These are phyloP conservation scores for Russula dissimulans DNA, from an alignment of 768 basidiomycete species.

Conservation along the genomic window DNA sequence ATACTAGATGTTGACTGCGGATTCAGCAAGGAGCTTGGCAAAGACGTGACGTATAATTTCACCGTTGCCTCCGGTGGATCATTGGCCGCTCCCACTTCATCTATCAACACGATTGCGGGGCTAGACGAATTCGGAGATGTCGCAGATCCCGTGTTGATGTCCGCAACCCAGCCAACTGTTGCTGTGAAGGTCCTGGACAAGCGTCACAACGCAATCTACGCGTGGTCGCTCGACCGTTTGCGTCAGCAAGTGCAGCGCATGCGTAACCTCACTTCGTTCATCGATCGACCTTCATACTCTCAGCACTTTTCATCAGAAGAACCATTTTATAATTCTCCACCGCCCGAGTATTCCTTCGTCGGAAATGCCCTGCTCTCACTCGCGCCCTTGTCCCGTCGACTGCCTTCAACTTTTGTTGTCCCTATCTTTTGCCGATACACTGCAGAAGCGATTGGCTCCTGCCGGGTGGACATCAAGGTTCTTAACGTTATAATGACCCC, in stretches of 20 bases:
- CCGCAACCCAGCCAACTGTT: constrained; percentile 70
- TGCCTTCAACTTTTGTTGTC: constrained; percentile 64
- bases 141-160: constrained; percentile 69
- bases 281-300: constrained; percentile 87
- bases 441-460: constrained; percentile 91
- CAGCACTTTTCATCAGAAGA: constrained; percentile 91
- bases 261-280: constrained; percentile 85
- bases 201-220: constrained; percentile 76
- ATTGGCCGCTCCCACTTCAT: constrained; percentile 69
- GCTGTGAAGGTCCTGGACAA: constrained; percentile 89
- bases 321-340: constrained; percentile 83
- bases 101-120: constrained; percentile 77
- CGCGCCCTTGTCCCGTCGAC: constrained; percentile 64
- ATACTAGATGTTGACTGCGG: background rate
- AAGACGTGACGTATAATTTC: constrained; percentile 88
- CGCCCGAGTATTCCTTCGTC: constrained; percentile 87
- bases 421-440: constrained; percentile 94
- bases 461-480: constrained; percentile 77
- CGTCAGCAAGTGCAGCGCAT: constrained; percentile 85
- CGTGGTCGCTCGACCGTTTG: constrained; percentile 86
- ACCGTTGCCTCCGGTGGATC: constrained; percentile 78
- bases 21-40: constrained; percentile 72
- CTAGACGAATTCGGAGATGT: constrained; percentile 91
- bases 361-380: constrained; percentile 81
- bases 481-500: constrained; percentile 57